A percentile compares a stretch with the other conserved stretches of the same genome.
Evolutionary conservation across 176 grass and related monocot species (phyloP).

Genomic region (Zizania latifolia): DNA sequence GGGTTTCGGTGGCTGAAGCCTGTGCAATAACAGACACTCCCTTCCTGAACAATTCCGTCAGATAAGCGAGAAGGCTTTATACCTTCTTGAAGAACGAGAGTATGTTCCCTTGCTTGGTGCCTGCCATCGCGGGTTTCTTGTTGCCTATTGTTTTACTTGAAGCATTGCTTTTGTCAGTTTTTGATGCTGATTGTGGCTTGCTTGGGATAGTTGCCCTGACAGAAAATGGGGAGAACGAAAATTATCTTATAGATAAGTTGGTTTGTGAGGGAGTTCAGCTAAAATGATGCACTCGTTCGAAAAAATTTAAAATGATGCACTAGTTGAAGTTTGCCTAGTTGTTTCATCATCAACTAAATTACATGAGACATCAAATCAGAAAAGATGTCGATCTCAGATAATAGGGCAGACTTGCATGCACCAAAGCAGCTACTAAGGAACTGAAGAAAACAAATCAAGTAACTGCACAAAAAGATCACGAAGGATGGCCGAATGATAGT

Average conservation of each 20-base stretch:
- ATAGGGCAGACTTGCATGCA: background rate
- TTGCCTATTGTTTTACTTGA: slow-evolving; percentile 49
- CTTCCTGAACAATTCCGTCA: background rate
- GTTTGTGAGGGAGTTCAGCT: background rate
- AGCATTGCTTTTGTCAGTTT: slow-evolving; percentile 31
- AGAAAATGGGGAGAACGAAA: background rate
- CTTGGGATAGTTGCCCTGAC: slow-evolving; percentile 47
- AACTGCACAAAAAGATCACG: background rate
- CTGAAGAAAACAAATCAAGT: background rate
- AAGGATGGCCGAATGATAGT: background rate
- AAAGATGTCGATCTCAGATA: background rate
- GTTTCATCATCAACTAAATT: background rate
- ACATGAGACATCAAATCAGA: background rate
- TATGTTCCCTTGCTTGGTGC: slow-evolving; percentile 83
- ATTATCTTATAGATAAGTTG: background rate
- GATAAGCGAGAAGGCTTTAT: background rate
- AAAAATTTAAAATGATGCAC: background rate
- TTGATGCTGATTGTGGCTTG: slow-evolving; percentile 49
- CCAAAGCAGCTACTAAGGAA: background rate
- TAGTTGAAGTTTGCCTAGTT: background rate
- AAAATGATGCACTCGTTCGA: too few species aligned
- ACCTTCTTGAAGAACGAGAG: slow-evolving; percentile 95
- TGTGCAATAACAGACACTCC: background rate
- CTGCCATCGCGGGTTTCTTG: slow-evolving; percentile 71
- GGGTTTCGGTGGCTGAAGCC: background rate